Percentiles rank a stretch among this genome's conserved stretches.
phyloP scores from a whole-genome alignment of 2,329 filamentous ascomycete species.

The Penicillium verrucosum region DNA sequence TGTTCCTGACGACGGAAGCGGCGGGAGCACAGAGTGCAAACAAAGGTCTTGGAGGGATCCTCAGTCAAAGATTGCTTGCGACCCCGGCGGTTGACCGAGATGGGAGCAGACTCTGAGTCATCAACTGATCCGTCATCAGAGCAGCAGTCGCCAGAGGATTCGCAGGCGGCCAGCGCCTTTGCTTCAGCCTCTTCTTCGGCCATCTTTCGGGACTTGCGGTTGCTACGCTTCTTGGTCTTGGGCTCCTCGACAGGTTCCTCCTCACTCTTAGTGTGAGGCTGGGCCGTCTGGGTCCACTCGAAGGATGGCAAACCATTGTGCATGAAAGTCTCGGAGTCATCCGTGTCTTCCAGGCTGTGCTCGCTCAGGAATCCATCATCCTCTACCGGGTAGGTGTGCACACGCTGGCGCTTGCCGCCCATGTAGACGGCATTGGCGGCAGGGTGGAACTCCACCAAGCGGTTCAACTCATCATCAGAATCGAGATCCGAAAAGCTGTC shows the following conservation, averaged over 20 bases:
- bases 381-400: constrained; percentile 68
- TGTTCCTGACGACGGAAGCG: constrained; percentile 98
- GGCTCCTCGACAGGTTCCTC: constrained; percentile 37
- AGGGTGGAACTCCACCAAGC: constrained; percentile 66
- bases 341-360: constrained; percentile 72
- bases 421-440: constrained; percentile 59
- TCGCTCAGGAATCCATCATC: constrained; percentile 75
- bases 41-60: constrained; percentile 96
- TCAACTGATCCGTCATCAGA: constrained; percentile 46
- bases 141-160: constrained; percentile 15
- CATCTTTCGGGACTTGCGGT: constrained; percentile 44
- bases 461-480: constrained; percentile 82
- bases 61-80: constrained; percentile 98
- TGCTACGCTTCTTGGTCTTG: constrained; percentile 49
- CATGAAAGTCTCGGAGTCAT: constrained; percentile 62
- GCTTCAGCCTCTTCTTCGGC: constrained; percentile 48
- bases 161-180: constrained; percentile 27
- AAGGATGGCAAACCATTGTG: constrained; percentile 62
- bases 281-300: constrained; percentile 44
- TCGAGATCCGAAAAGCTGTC: constrained; percentile 87
- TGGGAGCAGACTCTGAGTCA: constrained; percentile 40
- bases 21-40: constrained; percentile 92
- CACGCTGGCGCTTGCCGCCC: constrained; percentile 67
- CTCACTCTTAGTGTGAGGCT: constrained; percentile 43
- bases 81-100: constrained; percentile 79